phyloP scores from a whole-genome alignment of 2,329 filamentous ascomycete genomes.

The Paecilomyces sp. region DNA sequence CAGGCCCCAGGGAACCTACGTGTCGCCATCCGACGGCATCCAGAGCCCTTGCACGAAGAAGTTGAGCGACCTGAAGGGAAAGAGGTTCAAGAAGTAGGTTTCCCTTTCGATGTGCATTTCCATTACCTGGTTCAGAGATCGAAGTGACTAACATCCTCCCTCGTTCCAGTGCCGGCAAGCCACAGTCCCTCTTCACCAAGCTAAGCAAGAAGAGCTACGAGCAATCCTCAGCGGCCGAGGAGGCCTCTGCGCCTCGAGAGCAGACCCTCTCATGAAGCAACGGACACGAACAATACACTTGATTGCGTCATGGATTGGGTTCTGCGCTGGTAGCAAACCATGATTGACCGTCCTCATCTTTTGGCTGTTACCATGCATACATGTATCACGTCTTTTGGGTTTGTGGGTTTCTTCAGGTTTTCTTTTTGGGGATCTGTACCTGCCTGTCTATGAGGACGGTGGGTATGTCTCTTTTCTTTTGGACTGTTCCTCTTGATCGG shows the following conservation, averaged over 20 bases:
- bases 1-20: constrained; percentile 30
- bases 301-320: not conserved
- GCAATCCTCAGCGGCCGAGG: constrained; percentile 18
- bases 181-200: constrained; percentile 41
- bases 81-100: constrained; percentile 41
- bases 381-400: not conserved
- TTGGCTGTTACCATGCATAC: not conserved
- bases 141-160: not conserved
- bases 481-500: too few relatives aligned
- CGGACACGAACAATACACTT: too few relatives aligned
- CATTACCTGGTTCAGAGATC: too few relatives aligned
- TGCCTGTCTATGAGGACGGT: too few relatives aligned
- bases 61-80: constrained; percentile 42
- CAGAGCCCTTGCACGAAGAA: constrained; percentile 46
- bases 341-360: not conserved
- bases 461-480: not conserved
- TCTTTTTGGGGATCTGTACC: too few relatives aligned
- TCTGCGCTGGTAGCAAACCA: not conserved
- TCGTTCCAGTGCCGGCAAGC: constrained; percentile 27
- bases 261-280: not conserved
- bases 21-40: constrained; percentile 44
- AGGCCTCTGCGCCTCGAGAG: not conserved
- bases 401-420: not conserved
- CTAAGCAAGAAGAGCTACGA: constrained; percentile 39
- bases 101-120: too few relatives aligned